Evolutionary conservation across 2,329 filamentous ascomycete species (phyloP).

Genomic region (Fusarium albidum): DNA sequence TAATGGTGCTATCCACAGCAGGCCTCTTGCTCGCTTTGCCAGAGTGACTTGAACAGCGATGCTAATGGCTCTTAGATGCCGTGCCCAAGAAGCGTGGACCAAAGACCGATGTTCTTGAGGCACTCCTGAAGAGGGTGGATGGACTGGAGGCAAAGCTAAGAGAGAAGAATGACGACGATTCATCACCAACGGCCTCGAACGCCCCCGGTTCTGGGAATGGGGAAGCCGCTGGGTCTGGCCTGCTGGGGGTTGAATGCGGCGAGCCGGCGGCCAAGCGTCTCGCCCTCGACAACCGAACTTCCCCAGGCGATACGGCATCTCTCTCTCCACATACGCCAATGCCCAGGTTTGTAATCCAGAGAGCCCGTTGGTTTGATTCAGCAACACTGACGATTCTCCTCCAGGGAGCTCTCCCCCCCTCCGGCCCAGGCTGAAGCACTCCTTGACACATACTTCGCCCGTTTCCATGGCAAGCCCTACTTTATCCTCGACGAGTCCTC

Average conservation of each 20-base stretch:
- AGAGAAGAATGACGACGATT: constrained; percentile 62
- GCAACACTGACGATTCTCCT: constrained; percentile 16
- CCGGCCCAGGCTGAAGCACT: constrained; percentile 66
- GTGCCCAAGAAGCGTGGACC: constrained; percentile 89
- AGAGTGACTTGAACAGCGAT: neutral
- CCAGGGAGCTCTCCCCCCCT: constrained; percentile 56
- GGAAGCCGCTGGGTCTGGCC: constrained; percentile 38
- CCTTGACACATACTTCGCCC: constrained; percentile 80
- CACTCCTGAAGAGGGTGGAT: constrained; percentile 83
- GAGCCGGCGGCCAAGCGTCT: constrained; percentile 53
- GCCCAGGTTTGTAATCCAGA: constrained; percentile 28
- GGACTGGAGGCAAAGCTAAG: constrained; percentile 83
- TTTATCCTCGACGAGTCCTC: constrained; percentile 81
- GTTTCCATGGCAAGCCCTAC: constrained; percentile 83
- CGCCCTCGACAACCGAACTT: constrained; percentile 47
- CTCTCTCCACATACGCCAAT: constrained; percentile 40
- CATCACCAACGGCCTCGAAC: constrained; percentile 36
- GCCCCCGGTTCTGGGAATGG: constrained; percentile 27
- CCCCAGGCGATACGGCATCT: constrained; percentile 35
- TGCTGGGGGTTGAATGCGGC: constrained; percentile 27
- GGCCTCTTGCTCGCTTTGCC: neutral
- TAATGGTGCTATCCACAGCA: neutral
- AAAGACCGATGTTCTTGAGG: constrained; percentile 89
- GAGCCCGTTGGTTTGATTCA: neutral
- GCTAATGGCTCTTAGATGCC: constrained; percentile 66